Base-by-base conservation (phyloP, 2,329 filamentous ascomycete species). In the Epichloe scottii region DNA sequence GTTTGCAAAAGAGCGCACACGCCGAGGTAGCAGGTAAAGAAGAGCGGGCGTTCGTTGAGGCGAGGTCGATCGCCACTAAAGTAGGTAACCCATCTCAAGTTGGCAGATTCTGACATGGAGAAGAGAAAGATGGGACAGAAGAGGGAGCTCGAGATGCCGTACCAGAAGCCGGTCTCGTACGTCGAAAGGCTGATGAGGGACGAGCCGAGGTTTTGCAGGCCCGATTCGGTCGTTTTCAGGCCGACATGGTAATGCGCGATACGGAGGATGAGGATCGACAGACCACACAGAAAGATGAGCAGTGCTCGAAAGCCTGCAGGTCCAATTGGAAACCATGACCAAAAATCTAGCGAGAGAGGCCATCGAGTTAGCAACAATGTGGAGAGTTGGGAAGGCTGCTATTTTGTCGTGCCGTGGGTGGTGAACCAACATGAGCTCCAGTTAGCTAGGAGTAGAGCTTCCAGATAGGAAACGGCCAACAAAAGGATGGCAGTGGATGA, bases 11-110 rank as follows among this genome's bases (percentile, higher is more conserved):
- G 53, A 4, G 86, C 87, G 42, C 93, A 74, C 1, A 82, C 66
- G 3, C 83, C 62, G 57, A 93, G 79, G 60, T 86, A 82, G 53
- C 77, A 79, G 35, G 87, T 82, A 48, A 95, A 72, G 63, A 89
- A 93, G 26, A 97, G 77, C 1, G 89, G 84, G 56, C 86, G 80
- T 71, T 97, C 91, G 64, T 97, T 97, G 53, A 96, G 69, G 49
- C 81, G 77, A 19, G 85, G 77, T 37, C 89, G 78, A 64, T 93
- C 87, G 57, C 77, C 82, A 54, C 73, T 82, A 66, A 79, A 81
- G 57, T 81, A 77, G 50, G 84, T 85, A 57, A 95, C 81, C 78
- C 85, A 87, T 55, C 78, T 76, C 50, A 96, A 73, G 54, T 83
- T 81, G 49, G 78, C 75, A 39, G 69, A 68, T 17, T 71, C 69